phyloP scores from a whole-genome alignment of 148 eudicot species.

The Spergularia bocconei region DNA sequence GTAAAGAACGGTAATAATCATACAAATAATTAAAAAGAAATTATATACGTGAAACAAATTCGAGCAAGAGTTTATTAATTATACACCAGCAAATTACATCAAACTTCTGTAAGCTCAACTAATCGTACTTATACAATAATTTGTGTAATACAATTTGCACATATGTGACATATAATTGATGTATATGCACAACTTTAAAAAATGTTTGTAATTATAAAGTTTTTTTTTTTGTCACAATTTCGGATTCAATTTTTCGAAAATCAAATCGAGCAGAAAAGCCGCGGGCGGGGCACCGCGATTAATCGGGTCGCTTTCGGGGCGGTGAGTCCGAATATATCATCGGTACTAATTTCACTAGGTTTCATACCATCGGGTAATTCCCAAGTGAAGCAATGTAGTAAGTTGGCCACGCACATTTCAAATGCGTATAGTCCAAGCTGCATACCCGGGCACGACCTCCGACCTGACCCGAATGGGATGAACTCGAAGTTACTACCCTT shows the following conservation, averaged over 20 bases:
- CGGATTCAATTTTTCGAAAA: neutral
- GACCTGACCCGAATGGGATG: slow-evolving; percentile 73
- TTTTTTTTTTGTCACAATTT: neutral
- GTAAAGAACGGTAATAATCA: too few species aligned
- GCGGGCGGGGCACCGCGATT: slow-evolving; percentile 52
- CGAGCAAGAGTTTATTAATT: too few species aligned
- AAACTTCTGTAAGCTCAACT: too few species aligned
- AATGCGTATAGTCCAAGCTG: slow-evolving; percentile 64
- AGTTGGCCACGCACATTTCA: slow-evolving; percentile 63
- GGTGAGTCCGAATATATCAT: slow-evolving; percentile 68
- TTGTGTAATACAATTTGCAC: too few species aligned
- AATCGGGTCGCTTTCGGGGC: slow-evolving; percentile 64
- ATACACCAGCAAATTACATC: too few species aligned
- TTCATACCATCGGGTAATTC: slow-evolving; percentile 72
- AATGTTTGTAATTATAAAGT: neutral
- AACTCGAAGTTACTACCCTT: slow-evolving; percentile 64
- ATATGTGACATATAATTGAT: too few species aligned
- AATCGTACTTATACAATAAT: too few species aligned
- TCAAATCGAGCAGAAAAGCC: slow-evolving; percentile 39
- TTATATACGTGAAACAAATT: too few species aligned
- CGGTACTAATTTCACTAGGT: slow-evolving; percentile 49
- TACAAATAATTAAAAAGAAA: too few species aligned
- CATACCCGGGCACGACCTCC: slow-evolving; percentile 82
- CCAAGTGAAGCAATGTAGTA: slow-evolving; percentile 63
- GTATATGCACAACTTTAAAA: too few species aligned